Conservation (phyloP, 78 protist species). For the Guillardia theta region DNA sequence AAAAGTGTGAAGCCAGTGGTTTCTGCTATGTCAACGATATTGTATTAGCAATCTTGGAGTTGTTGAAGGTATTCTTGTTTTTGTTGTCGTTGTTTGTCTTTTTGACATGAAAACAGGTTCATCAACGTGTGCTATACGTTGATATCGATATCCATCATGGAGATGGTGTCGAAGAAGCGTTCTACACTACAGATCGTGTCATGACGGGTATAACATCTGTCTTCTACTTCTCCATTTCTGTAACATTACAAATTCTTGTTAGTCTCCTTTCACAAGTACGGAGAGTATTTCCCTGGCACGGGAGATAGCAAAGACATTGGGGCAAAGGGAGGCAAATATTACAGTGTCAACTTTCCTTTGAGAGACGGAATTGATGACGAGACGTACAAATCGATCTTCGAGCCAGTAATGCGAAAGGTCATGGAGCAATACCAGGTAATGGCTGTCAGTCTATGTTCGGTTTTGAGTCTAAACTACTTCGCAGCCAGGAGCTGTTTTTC, state of each 20-base stretch:
- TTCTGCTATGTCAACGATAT: constrained; percentile 99
- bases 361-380: constrained; percentile 50
- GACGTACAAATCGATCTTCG: constrained; percentile 35
- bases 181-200: constrained; percentile 71
- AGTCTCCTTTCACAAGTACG: constrained; percentile 93
- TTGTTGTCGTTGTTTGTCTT: neutral
- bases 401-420: neutral
- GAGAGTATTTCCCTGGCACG: constrained; percentile 86
- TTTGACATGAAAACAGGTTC: neutral
- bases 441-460: neutral
- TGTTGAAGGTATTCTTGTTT: constrained; percentile 59
- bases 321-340: constrained; percentile 74
- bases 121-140: constrained; percentile 73
- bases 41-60: constrained; percentile 94
- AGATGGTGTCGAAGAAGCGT: constrained; percentile 83
- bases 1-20: constrained; percentile 93
- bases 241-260: neutral
- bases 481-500: constrained; percentile 68
- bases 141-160: constrained; percentile 80
- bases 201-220: constrained; percentile 54
- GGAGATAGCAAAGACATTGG: constrained; percentile 81
- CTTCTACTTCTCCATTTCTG: neutral
- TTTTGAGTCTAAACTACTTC: constrained; percentile 71
- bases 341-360: constrained; percentile 51
- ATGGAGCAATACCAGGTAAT: constrained; percentile 34